Base-by-base conservation (phyloP, 768 basidiomycete species). In the Mycena pura region DNA sequence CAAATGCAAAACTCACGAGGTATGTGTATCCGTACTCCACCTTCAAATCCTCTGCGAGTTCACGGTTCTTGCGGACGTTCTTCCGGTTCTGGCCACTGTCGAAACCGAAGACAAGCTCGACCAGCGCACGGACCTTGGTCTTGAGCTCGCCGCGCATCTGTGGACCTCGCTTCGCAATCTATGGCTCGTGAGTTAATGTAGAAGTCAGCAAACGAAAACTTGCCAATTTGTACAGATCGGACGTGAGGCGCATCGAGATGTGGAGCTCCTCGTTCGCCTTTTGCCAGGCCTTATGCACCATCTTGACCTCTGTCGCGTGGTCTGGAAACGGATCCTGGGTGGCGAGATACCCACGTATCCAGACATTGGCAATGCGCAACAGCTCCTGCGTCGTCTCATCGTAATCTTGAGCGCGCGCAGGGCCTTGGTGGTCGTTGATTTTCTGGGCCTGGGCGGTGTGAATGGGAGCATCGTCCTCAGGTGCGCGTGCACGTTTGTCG, bases 61-160 rank as follows among this genome's bases (percentile, higher is more conserved):
- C 22, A 3, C 65, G 60, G 39, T 74, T 75, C 9, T 34, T 28
- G 6, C 25, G 32, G 15, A 71, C 53, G 6, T 57, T 63, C 3
- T 62, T 60, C 28, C 40, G 48, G 25, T 65, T 67, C 5, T 56
- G 54, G 13, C 69, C 70, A 38, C 60, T 69, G 21, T 64, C 44
- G 39, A 72, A 73, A 13, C 68, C 63, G 28, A 66, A 71, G 7
- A 61, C 32, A 5, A 62, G 47, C 34, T 71, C 68, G 1, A 66
- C 60, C n/a, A 72, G 38, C 0, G 49, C 17, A 2, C 50, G 24
- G 2, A 61, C 51, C 55, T 68, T 68, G 5, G 64, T 48, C 50
- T 72, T 72, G 25, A 68, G 56, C 45, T 69, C 67, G 6, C 71
- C 65, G 5, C 65, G 64, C 19, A 68, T 49, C 32, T 73, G 72